Base-by-base conservation (phyloP, 495 filamentous ascomycete genomes). In the Podospora conica region DNA sequence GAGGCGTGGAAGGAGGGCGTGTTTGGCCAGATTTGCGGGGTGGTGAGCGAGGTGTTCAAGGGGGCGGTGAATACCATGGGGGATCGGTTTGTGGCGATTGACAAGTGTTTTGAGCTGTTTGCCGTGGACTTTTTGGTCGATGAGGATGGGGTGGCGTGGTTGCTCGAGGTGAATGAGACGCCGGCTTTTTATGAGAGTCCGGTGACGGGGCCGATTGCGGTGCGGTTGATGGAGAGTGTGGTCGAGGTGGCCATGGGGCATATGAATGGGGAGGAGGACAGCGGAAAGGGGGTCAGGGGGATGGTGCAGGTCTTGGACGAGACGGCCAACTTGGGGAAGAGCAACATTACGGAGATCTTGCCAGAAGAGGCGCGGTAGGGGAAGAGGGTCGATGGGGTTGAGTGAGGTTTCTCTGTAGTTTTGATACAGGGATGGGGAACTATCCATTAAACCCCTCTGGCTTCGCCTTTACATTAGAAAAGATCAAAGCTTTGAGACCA, bases 161-260 rank as follows among this genome's bases (percentile, higher is more conserved):
- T 93, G 66, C 69, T 93, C 60, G 90, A 93, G 76, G 80, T 91
- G 20, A 93, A 93, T 76, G 88, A 91, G n/a, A 91, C 88, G 79
- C 90, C 90, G 56, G 90, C 92, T 73, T 92, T 92, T 71, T 84
- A 73, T 60, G 87, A 91, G 76, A 90, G 88, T 2, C 90, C 89
- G 8, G 83, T 85, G 29, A 81, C 87, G 27, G 85, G 82, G 64
- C 80, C 81, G n/a, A 73, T 92, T 65, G 81, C 92, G 25, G 77
- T 81, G 12, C 82, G 86, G 28, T 68, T 93, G 65, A 87, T 90
- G 73, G 84, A 87, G 67, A 85, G 80, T 61, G 83, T 85, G 3
- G 81, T 91, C 15, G 81, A 83, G 64, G 76, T 85, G 66, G 86
- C 78, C 18, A 83, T 91, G 21, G 80, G 78, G 75, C 83, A 79